Evolutionary conservation across 2,329 filamentous ascomycete species (phyloP).

Genomic region (Fusarium domesticum): DNA sequence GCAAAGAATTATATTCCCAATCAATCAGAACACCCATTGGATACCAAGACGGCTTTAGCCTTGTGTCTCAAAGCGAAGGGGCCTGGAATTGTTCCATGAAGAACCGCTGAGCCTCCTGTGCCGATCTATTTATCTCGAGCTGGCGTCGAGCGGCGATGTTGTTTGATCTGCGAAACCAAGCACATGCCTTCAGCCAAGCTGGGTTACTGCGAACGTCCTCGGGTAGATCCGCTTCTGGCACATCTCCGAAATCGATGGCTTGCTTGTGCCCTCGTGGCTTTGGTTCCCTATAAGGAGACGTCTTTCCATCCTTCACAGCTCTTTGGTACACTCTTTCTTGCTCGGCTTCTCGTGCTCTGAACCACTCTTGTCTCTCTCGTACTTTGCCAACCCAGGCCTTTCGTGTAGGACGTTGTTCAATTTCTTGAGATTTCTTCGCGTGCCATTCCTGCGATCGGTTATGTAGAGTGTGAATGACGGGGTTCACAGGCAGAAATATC

Average conservation of each 20-base stretch:
- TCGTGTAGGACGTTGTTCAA: conserved; percentile 44
- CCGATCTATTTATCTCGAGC: conserved; percentile 14
- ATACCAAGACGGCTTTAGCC: neutral
- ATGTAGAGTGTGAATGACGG: conserved; percentile 47
- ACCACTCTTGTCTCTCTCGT: conserved; percentile 36
- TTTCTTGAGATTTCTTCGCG: conserved; percentile 47
- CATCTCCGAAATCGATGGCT: conserved; percentile 37
- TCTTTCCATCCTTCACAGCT: conserved; percentile 6
- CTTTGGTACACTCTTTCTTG: conserved; percentile 12
- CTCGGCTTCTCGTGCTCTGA: conserved; percentile 23
- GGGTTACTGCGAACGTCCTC: conserved; percentile 43
- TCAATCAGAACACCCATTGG: no score
- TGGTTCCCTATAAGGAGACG: conserved; percentile 26
- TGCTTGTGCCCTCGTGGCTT: conserved; percentile 30
- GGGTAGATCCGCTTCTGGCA: conserved; percentile 42
- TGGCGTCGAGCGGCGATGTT: conserved; percentile 10
- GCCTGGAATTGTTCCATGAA: conserved; percentile 12
- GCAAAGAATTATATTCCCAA: no score
- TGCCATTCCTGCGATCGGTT: conserved; percentile 46
- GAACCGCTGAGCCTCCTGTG: conserved; percentile 23
- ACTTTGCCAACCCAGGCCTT: conserved; percentile 52
- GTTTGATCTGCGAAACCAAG: conserved; percentile 36
- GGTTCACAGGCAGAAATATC: conserved; percentile 48
- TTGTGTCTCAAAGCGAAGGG: neutral
- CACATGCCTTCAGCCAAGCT: conserved; percentile 43